Evolutionary conservation across 805 yeast genomes (phyloP).

Genomic region (Saccharomycopsis guyanensis): DNA sequence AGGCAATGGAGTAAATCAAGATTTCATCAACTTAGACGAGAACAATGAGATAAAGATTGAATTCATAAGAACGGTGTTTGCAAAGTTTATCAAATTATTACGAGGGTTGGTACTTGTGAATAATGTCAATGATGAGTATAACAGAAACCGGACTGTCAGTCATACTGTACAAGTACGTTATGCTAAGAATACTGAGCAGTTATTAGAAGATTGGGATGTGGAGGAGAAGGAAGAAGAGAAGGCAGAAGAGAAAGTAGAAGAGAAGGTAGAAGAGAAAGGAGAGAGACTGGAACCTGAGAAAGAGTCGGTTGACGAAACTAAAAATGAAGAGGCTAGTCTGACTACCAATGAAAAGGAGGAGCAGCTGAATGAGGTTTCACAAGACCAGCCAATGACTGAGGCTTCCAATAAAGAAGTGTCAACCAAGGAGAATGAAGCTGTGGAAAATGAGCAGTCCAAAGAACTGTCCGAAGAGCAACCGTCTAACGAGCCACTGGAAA

Average conservation of each 20-base stretch:
- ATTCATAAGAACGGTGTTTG: slow-evolving; percentile 6
- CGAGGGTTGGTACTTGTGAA: background rate
- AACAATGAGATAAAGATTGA: slow-evolving; percentile 7
- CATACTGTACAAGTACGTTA: background rate
- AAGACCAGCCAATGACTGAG: no score
- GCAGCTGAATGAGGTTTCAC: no score
- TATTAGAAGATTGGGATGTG: background rate
- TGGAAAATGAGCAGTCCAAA: background rate
- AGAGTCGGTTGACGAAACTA: background rate
- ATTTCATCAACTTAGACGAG: slow-evolving; percentile 6
- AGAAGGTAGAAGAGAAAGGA: background rate
- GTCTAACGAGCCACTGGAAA: no score
- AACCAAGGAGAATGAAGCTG: background rate
- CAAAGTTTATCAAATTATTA: slow-evolving; percentile 4
- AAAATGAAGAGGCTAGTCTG: background rate
- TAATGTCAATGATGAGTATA: slow-evolving; percentile 12
- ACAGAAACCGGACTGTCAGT: background rate
- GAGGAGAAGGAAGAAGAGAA: slow-evolving; percentile 3
- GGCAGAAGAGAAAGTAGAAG: background rate
- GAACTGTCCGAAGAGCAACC: no score
- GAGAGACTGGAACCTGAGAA: no score
- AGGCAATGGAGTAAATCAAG: slow-evolving; percentile 1
- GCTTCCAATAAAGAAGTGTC: background rate
- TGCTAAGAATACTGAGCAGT: background rate
- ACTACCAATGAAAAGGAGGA: background rate